Conservation (phyloP, 306 rosid species). For the Inga leiocalycina region DNA sequence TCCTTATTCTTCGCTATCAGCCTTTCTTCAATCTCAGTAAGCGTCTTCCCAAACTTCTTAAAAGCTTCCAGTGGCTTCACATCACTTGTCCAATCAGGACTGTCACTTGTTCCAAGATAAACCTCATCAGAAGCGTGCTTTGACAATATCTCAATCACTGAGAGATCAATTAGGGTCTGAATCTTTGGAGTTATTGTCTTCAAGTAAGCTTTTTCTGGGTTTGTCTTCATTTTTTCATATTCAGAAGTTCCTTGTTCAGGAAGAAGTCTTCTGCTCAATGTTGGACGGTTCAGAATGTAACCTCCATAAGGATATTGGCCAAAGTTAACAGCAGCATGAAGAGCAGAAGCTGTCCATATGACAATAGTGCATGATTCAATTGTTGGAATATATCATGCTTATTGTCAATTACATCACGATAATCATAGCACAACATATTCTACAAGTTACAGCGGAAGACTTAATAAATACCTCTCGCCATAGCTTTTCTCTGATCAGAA, state of each 20-base stretch:
- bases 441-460: too few relatives aligned
- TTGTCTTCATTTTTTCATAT: constrained; percentile 45
- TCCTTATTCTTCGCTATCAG: constrained; percentile 13
- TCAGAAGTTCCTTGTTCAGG: constrained; percentile 55
- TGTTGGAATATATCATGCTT: too few relatives aligned
- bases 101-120: constrained; percentile 56
- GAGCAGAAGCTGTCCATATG: constrained; percentile 71
- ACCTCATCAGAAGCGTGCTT: constrained; percentile 65
- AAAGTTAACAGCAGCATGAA: constrained; percentile 69
- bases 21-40: constrained; percentile 30
- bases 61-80: constrained; percentile 28
- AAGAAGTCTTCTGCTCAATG: constrained; percentile 55
- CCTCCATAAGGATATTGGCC: constrained; percentile 75
- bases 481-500: too few relatives aligned
- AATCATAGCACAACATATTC: too few relatives aligned
- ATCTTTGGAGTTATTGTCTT: constrained; percentile 59
- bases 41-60: constrained; percentile 33
- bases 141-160: constrained; percentile 63
- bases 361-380: constrained; percentile 48
- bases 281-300: constrained; percentile 61
- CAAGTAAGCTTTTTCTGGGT: constrained; percentile 49
- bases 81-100: constrained; percentile 34
- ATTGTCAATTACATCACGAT: too few relatives aligned
- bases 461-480: too few relatives aligned
- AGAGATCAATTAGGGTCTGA: constrained; percentile 49